Conservation (phyloP, 1,284 basidiomycete genomes). For the Anthracocystis walkeri region DNA sequence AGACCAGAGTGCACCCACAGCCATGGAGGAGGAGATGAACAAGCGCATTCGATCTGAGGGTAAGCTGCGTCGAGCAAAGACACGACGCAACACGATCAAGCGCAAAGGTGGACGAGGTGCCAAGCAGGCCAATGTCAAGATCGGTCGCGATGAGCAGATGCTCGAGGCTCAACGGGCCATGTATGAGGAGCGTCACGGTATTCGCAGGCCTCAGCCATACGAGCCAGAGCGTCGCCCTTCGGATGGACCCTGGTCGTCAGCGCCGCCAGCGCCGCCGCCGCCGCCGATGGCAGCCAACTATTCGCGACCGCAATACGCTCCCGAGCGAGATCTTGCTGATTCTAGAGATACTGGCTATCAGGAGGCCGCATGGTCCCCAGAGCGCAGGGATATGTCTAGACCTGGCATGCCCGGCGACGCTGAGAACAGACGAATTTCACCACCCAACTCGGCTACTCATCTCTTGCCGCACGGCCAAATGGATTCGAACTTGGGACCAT, state of each 20-base stretch:
- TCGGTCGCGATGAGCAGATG: slow-evolving; percentile 37
- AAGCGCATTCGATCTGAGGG: slow-evolving; percentile 78
- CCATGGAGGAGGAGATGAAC: slow-evolving; percentile 77
- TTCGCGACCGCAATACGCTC: slow-evolving; percentile 5
- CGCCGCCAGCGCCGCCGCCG: no score
- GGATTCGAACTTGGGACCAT: slow-evolving; percentile 18
- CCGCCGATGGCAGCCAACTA: neutral
- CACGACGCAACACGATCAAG: slow-evolving; percentile 48
- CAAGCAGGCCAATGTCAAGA: slow-evolving; percentile 20
- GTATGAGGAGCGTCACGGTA: slow-evolving; percentile 38
- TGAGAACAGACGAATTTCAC: slow-evolving; percentile 6
- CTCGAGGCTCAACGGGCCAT: slow-evolving; percentile 50
- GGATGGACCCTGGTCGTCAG: slow-evolving; percentile 18
- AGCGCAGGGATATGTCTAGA: slow-evolving; percentile 1
- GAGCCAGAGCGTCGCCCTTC: slow-evolving; percentile 19
- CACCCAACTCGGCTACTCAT: slow-evolving; percentile 21
- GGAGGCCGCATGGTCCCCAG: slow-evolving; percentile 14
- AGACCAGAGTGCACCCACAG: slow-evolving; percentile 75
- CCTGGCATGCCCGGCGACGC: slow-evolving; percentile 5
- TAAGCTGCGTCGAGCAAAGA: slow-evolving; percentile 75
- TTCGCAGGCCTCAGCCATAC: slow-evolving; percentile 18
- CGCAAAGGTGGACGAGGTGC: slow-evolving; percentile 43
- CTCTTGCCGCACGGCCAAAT: slow-evolving; percentile 13
- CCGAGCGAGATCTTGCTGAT: slow-evolving; percentile 34
- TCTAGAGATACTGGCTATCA: slow-evolving; percentile 7